Base-by-base conservation (phyloP, 1,139 yeast genomes). In the Groenewaldozyma auringiensis region DNA sequence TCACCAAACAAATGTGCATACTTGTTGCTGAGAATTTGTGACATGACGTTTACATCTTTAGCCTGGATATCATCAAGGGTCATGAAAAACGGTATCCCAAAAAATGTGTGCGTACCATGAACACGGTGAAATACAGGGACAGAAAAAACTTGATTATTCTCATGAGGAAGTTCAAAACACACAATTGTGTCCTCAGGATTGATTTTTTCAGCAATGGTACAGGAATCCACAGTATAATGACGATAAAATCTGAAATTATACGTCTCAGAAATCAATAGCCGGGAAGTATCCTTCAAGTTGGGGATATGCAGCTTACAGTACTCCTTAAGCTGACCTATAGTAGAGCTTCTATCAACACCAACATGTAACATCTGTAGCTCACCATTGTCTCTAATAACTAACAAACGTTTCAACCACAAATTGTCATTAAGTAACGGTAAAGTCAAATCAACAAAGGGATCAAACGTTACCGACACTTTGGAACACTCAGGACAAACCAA, bases 381-480 rank as follows among this genome's bases (percentile, higher is more conserved):
- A 1, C 79, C 79, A 21, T 71, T 65, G 40, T 76, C 72, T 21
- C 84, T 81, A 32, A 89, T 75, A 21, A 87, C 68, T 1, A 75
- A 70, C 40, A 89, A 72, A 13, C 76, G 76, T 41, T 79, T 83
- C 33, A 71, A 68, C 96, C 97, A 89, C 47, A 76, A 72, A 42
- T 80, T 77, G 44, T 78, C 78, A 11, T 83, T 79, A 0, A 97
- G 97, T 39, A 92, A 68, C 0, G 97, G 97, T 41, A 92, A 68
- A 0, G 98, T 89, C 53, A 92, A 68, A 59, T 88, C 97, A 67
- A 81, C 86, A 60, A 81, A 92, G 0, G 98, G 98, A 61, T 92
- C 98, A 67, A 89, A 92, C 0, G 97, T 89, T 21, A 89, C 75
- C 25, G 95, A 84, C 2, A 86, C 78, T 54, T 83, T 83, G 9